Percentiles rank a stretch among this genome's conserved stretches.
phyloP scores from a whole-genome alignment of 176 grass and related monocot genomes.

The Avena insularis region DNA sequence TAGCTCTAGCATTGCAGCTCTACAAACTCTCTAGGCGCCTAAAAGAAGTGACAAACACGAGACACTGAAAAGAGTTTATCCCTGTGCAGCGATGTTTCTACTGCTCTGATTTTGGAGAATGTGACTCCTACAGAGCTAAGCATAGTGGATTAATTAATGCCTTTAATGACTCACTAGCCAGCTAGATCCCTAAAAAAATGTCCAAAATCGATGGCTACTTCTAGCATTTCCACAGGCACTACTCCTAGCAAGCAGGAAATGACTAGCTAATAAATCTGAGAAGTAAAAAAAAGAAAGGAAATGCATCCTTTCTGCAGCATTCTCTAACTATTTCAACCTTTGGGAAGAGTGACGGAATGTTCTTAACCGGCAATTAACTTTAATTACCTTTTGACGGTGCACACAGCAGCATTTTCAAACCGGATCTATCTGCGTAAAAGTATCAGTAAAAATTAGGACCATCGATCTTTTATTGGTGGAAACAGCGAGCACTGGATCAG shows the following conservation, averaged over 20 bases:
- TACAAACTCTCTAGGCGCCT: neutral
- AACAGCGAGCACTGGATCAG: constrained; percentile 45
- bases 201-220: constrained; percentile 6
- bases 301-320: constrained; percentile 28
- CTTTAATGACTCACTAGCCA: constrained; percentile 16
- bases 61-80: constrained; percentile 31
- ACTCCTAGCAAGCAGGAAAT: constrained; percentile 28
- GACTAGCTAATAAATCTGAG: neutral
- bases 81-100: constrained; percentile 29
- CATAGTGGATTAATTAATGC: neutral
- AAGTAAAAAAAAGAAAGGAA: neutral
- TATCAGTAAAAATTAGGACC: constrained; percentile 20
- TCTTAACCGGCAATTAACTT: constrained; percentile 45
- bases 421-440: constrained; percentile 59
- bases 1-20: constrained; percentile 7
- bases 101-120: constrained; percentile 53
- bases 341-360: constrained; percentile 51
- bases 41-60: constrained; percentile 44
- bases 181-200: constrained; percentile 25
- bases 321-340: constrained; percentile 47
- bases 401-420: constrained; percentile 19
- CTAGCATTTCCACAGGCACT: constrained; percentile 26
- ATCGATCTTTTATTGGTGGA: constrained; percentile 29
- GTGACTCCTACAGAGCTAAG: constrained; percentile 33
- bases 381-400: constrained; percentile 53